Percentiles rank a stretch among this genome's conserved stretches.
These are phyloP conservation scores for Chlorella sp. DNA, from an alignment of 139 green algal genomes.

Conservation along the genomic window DNA sequence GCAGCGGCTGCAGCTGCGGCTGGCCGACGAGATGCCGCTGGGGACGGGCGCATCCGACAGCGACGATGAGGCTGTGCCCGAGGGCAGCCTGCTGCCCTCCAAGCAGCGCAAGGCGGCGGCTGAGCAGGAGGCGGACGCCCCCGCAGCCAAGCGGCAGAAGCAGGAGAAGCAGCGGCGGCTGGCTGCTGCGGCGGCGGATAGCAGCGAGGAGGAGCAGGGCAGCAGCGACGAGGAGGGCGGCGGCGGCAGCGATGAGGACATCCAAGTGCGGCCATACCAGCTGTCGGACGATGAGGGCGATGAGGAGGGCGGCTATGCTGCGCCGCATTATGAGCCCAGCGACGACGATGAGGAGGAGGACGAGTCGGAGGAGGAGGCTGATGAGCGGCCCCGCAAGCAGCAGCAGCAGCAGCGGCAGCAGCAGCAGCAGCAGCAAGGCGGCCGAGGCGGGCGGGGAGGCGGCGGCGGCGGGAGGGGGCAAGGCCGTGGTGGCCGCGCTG, in stretches of 20 bases:
- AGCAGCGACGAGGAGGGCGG: not conserved
- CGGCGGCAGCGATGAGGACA: constrained; percentile 32
- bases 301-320: constrained; percentile 3
- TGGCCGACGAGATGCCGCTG: constrained; percentile 37
- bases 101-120: not conserved
- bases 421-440: not conserved
- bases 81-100: constrained; percentile 6
- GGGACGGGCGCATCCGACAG: not conserved
- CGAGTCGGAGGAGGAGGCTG: constrained; percentile 13
- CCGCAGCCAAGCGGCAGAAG: not conserved
- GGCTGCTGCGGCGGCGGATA: not conserved
- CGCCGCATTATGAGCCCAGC: not conserved
- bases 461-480: not conserved
- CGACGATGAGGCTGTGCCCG: constrained; percentile 9
- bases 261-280: constrained; percentile 53
- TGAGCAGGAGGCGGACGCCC: not conserved
- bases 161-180: no score
- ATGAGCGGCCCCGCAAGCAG: not conserved
- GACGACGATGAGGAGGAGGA: constrained; percentile 10
- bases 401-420: not conserved
- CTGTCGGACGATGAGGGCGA: constrained; percentile 55
- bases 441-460: not conserved
- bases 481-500: not conserved
- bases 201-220: constrained; percentile 10
- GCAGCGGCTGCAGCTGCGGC: constrained; percentile 53